phyloP scores from a whole-genome alignment of 2,329 filamentous ascomycete genomes.

The Fusarium odoratissimum region DNA sequence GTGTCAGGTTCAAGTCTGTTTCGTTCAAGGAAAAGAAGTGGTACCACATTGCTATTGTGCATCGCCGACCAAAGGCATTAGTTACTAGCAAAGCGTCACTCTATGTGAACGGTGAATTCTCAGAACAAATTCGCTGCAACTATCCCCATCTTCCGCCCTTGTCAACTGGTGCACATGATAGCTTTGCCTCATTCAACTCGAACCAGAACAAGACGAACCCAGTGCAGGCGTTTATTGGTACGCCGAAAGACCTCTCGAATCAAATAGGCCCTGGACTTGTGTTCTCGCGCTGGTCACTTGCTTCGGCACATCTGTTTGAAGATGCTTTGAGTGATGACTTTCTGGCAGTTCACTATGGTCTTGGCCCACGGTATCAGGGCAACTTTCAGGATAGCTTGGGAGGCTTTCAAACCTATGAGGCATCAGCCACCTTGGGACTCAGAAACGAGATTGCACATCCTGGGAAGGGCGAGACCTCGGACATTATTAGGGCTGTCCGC shows the following conservation, averaged over 20 bases:
- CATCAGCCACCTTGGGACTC: slow-evolving; percentile 88
- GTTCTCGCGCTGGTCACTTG: slow-evolving; percentile 86
- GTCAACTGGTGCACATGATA: slow-evolving; percentile 71
- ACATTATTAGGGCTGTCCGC: slow-evolving; percentile 89
- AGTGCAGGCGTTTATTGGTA: slow-evolving; percentile 93
- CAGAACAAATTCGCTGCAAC: slow-evolving; percentile 88
- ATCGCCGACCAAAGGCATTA: slow-evolving; percentile 81
- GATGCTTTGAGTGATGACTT: slow-evolving; percentile 91
- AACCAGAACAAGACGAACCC: slow-evolving; percentile 69
- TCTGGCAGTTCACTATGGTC: slow-evolving; percentile 87
- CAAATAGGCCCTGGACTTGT: slow-evolving; percentile 79
- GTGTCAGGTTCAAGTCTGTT: slow-evolving; percentile 90
- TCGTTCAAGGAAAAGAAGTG: slow-evolving; percentile 81
- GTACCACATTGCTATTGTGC: slow-evolving; percentile 94
- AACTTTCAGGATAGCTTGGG: slow-evolving; percentile 98
- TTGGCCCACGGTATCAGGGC: slow-evolving; percentile 91
- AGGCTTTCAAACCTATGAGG: slow-evolving; percentile 95
- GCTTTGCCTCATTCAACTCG: slow-evolving; percentile 76
- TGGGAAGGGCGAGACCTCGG: slow-evolving; percentile 89
- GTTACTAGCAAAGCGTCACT: slow-evolving; percentile 84
- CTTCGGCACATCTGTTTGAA: slow-evolving; percentile 88
- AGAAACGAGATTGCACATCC: slow-evolving; percentile 92
- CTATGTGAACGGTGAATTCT: slow-evolving; percentile 93
- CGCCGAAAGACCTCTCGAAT: slow-evolving; percentile 86
- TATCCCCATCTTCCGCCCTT: slow-evolving; percentile 83